Evolutionary conservation across 2,329 filamentous ascomycete genomes (phyloP).

Genomic region (Calonectria leucothoes): DNA sequence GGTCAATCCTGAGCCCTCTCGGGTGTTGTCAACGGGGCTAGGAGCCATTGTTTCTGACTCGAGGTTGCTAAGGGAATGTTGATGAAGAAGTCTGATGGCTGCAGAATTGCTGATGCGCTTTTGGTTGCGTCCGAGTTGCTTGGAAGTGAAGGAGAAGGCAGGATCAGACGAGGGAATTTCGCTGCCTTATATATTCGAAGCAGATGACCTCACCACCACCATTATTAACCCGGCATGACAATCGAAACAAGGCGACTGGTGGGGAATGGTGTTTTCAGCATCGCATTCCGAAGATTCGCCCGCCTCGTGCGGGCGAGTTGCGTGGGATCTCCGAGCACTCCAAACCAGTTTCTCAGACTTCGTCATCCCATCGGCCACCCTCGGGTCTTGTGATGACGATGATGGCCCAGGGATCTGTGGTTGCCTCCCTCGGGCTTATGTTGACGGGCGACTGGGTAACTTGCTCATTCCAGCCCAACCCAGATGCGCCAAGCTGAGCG

Average conservation of each 20-base stretch:
- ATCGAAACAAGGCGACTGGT: constrained; percentile 3
- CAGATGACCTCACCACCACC: constrained; percentile 5
- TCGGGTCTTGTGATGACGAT: constrained; percentile 35
- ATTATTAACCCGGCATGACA: constrained; percentile 7
- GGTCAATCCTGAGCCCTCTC: background rate
- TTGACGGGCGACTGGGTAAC: background rate
- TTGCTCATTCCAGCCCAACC: constrained; percentile 27
- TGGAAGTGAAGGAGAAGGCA: background rate
- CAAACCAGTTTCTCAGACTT: constrained; percentile 14
- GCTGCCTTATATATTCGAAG: constrained; percentile 34
- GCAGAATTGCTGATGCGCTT: background rate
- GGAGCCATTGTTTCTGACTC: background rate
- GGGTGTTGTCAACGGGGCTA: background rate
- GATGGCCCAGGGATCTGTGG: constrained; percentile 26
- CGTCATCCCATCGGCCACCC: constrained; percentile 32
- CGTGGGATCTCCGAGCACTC: background rate
- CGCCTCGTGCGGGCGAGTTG: constrained; percentile 21
- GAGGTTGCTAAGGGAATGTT: background rate
- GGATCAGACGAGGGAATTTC: constrained; percentile 7
- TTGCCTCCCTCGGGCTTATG: constrained; percentile 33
- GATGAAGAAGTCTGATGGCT: background rate
- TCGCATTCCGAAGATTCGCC: constrained; percentile 27
- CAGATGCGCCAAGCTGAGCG: constrained; percentile 17
- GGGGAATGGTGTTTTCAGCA: constrained; percentile 13
- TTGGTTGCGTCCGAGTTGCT: constrained; percentile 6